Conservation (phyloP, 2,329 filamentous ascomycete species). For the Penicillium polonicum region DNA sequence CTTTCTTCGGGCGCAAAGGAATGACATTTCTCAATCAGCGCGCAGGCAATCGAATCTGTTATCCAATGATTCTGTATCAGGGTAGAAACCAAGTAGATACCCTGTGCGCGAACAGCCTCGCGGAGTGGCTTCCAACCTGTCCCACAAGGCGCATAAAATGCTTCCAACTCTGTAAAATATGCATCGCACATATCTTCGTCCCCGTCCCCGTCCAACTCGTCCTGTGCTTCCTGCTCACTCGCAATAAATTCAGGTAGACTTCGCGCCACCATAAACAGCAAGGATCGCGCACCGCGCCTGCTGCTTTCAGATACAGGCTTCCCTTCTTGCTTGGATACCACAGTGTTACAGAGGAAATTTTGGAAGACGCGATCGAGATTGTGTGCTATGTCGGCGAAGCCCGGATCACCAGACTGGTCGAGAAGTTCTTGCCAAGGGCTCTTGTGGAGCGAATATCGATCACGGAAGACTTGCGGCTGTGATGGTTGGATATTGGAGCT, state of each 20-base stretch:
- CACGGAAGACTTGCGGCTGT: constrained; percentile 27
- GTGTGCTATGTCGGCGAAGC: constrained; percentile 37
- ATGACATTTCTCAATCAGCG: constrained; percentile 35
- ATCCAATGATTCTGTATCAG: constrained; percentile 40
- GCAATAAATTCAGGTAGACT: constrained; percentile 41
- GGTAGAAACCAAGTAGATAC: constrained; percentile 38
- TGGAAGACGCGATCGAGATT: constrained; percentile 37
- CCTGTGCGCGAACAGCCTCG: constrained; percentile 43
- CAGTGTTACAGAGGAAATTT: constrained; percentile 39
- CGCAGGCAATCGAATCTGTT: constrained; percentile 30
- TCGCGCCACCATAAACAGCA: constrained; percentile 39
- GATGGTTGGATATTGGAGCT: constrained; percentile 11
- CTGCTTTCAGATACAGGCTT: neutral
- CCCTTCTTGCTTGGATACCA: constrained; percentile 10
- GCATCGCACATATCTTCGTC: constrained; percentile 43
- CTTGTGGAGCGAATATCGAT: constrained; percentile 30
- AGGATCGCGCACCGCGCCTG: constrained; percentile 33
- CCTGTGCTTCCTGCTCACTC: constrained; percentile 36
- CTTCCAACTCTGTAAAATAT: constrained; percentile 45
- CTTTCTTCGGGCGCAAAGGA: constrained; percentile 38
- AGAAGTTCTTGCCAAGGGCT: constrained; percentile 38
- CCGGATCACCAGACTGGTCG: constrained; percentile 32
- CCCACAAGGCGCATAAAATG: constrained; percentile 36
- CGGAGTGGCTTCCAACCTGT: constrained; percentile 43
- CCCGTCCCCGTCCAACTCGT: constrained; percentile 33